Conservation (phyloP, 192 early-diverging fungal species). For the Ambispora gerdemannii region DNA sequence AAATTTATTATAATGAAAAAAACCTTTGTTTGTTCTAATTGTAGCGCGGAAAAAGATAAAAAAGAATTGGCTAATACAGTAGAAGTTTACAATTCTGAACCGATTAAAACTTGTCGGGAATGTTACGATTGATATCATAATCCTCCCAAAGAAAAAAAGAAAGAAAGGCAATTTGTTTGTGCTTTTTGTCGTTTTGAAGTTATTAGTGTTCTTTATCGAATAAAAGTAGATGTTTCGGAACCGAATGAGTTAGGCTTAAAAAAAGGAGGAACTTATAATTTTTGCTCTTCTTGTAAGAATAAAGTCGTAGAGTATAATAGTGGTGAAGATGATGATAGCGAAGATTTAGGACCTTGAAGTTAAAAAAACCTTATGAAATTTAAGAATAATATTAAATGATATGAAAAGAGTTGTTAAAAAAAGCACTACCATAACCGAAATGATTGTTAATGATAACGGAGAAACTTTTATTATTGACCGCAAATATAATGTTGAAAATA, state of each 20-base stretch:
- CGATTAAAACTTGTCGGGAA: constrained; percentile 23
- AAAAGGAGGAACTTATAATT: constrained; percentile 21
- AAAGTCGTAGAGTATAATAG: constrained; percentile 5
- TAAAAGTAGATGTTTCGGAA: constrained; percentile 11
- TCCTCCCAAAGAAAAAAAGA: constrained; percentile 21
- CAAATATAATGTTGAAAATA: constrained; percentile 10
- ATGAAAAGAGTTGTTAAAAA: constrained; percentile 26
- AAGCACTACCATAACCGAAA: constrained; percentile 18
- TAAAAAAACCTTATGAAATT: no score
- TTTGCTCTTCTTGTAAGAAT: constrained; percentile 9
- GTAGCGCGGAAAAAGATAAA: not conserved
- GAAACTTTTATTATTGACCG: constrained; percentile 25
- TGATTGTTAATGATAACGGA: constrained; percentile 14
- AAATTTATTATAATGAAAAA: constrained; percentile 5
- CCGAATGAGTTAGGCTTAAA: constrained; percentile 23
- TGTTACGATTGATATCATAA: constrained; percentile 25
- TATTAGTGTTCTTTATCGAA: constrained; percentile 1
- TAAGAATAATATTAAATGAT: not conserved
- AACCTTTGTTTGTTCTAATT: constrained; percentile 18
- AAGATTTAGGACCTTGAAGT: not conserved
- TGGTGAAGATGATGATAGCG: not conserved
- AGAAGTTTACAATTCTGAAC: not conserved
- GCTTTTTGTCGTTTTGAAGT: constrained; percentile 20
- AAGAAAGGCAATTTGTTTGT: constrained; percentile 8
- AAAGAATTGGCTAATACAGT: constrained; percentile 9